Evolutionary conservation across 768 basidiomycete genomes (phyloP).

Genomic region (Mycena vulgaris): DNA sequence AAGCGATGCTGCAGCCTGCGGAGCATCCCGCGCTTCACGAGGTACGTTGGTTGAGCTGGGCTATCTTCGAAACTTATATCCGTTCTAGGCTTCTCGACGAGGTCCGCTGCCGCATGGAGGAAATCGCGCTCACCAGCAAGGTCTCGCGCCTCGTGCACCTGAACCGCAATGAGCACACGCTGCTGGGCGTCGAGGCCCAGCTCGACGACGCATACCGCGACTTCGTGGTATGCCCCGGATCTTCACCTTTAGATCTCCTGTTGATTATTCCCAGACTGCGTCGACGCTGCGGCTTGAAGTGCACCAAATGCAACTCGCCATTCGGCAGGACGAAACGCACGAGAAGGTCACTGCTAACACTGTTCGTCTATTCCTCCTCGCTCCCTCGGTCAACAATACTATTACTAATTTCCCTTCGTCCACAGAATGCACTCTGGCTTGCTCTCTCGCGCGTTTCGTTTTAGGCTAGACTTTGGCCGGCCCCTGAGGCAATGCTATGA

Average conservation of each 20-base stretch:
- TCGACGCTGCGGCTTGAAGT: not conserved
- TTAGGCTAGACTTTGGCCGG: too few relatives aligned
- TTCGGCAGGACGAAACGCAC: not conserved
- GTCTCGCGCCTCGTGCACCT: not conserved
- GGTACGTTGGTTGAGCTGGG: not conserved
- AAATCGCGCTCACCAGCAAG: not conserved
- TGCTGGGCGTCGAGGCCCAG: not conserved
- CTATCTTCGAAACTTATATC: not conserved
- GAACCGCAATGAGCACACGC: not conserved
- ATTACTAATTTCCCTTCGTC: too few relatives aligned
- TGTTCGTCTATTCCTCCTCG: not conserved
- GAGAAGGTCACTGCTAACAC: not conserved
- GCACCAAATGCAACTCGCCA: too few relatives aligned
- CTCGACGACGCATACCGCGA: not conserved
- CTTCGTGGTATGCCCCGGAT: not conserved
- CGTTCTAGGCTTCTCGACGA: not conserved
- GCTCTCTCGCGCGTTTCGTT: too few relatives aligned
- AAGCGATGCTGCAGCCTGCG: not conserved
- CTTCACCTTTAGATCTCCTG: not conserved
- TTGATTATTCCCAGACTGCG: not conserved
- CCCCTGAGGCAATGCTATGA: too few relatives aligned
- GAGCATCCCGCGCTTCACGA: not conserved
- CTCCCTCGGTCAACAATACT: too few relatives aligned
- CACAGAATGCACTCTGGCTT: too few relatives aligned
- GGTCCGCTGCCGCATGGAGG: not conserved